Conservation (phyloP, 2,329 filamentous ascomycete species). For the Podosphaera fusca region DNA sequence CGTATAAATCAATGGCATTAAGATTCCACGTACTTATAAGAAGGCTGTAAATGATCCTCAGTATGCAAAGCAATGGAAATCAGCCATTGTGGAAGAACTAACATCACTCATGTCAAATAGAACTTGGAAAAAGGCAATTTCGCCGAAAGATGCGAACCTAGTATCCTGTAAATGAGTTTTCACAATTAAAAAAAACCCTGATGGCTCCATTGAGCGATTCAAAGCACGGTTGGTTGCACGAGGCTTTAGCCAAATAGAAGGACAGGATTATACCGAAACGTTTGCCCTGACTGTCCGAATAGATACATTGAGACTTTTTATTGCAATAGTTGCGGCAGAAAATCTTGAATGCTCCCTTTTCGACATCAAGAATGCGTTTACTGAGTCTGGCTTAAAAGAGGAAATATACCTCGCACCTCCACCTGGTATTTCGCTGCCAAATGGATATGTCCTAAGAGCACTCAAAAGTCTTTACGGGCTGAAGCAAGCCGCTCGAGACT, state of each 20-base stretch:
- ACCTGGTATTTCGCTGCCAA: not conserved
- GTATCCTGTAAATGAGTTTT: not conserved
- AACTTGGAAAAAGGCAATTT: not conserved
- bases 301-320: not conserved
- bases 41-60: not conserved
- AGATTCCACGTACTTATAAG: not conserved
- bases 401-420: not conserved
- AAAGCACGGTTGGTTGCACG: not conserved
- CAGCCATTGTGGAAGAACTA: not conserved
- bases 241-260: not conserved
- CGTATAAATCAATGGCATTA: not conserved
- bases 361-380: not conserved
- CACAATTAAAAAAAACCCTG: not conserved
- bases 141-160: not conserved
- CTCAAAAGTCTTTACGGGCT: not conserved
- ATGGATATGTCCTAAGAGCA: not conserved
- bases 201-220: not conserved
- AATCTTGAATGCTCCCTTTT: not conserved
- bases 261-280: not conserved
- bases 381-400: constrained; percentile 1
- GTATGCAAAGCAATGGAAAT: not conserved
- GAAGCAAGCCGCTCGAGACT: not conserved
- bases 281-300: not conserved
- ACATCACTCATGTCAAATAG: not conserved
- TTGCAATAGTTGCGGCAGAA: not conserved